These are phyloP conservation scores for Diddensiella santjacobensis DNA, from an alignment of 805 yeast species.

Conservation along the genomic window DNA sequence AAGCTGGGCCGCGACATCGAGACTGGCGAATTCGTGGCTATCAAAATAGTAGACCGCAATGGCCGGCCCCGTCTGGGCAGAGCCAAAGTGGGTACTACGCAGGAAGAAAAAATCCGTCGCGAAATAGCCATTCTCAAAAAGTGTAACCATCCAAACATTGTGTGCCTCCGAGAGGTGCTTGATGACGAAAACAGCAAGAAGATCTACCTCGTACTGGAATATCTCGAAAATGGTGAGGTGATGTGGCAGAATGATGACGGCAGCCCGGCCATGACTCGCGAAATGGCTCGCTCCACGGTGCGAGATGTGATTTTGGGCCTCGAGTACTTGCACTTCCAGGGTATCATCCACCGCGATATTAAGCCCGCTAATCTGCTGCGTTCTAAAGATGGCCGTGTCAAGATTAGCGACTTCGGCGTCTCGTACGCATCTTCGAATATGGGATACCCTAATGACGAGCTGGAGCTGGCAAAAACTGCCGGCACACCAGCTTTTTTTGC, in stretches of 20 bases:
- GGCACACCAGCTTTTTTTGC: conserved; percentile 98
- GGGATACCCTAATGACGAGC: conserved; percentile 54
- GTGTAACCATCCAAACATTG: conserved; percentile 87
- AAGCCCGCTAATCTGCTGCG: conserved; percentile 90
- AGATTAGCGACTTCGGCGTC: conserved; percentile 96
- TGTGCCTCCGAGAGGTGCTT: conserved; percentile 75
- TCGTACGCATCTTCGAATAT: conserved; percentile 58
- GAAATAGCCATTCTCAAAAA: conserved; percentile 94
- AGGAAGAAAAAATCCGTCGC: conserved; percentile 72
- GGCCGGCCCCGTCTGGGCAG: conserved; percentile 52
- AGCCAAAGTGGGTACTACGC: conserved; percentile 39
- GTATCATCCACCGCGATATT: conserved; percentile 90
- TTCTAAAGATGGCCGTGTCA: conserved; percentile 65
- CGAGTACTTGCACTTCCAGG: conserved; percentile 86
- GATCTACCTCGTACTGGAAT: conserved; percentile 86
- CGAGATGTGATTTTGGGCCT: conserved; percentile 83
- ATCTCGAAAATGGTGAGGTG: conserved; percentile 85
- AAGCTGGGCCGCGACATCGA: conserved; percentile 77
- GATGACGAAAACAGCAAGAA: conserved; percentile 83
- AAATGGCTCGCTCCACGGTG: conserved; percentile 65
- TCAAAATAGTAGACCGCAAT: conserved; percentile 82
- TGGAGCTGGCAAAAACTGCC: conserved; percentile 90
- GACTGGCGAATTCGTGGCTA: conserved; percentile 67
- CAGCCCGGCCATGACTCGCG: conserved; percentile 65
- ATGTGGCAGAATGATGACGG: conserved; percentile 62